Evolutionary conservation across 2,329 filamentous ascomycete species (phyloP).

Genomic region (Cordyceps sp.): DNA sequence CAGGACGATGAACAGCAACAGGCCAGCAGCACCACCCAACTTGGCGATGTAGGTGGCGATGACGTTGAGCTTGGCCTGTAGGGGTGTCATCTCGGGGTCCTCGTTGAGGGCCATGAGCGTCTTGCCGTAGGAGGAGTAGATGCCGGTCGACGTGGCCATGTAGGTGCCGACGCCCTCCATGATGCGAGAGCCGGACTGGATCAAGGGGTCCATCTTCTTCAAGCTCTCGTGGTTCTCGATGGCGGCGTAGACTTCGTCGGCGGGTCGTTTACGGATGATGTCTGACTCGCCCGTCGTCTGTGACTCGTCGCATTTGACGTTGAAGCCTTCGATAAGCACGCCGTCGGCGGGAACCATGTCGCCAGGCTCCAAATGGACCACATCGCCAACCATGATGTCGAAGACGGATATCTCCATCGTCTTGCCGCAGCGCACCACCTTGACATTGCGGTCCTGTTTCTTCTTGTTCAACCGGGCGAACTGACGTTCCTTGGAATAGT

Average conservation of each 20-base stretch:
- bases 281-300: slow-evolving; percentile 69
- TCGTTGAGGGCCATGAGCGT: slow-evolving; percentile 61
- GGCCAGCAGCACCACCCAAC: slow-evolving; percentile 58
- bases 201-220: slow-evolving; percentile 65
- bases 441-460: slow-evolving; percentile 60
- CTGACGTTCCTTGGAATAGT: slow-evolving; percentile 67
- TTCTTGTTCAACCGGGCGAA: slow-evolving; percentile 67
- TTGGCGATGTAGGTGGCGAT: slow-evolving; percentile 67
- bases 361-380: slow-evolving; percentile 57
- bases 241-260: slow-evolving; percentile 51
- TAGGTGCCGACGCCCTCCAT: slow-evolving; percentile 65
- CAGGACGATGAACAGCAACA: slow-evolving; percentile 68
- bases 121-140: slow-evolving; percentile 59
- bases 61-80: slow-evolving; percentile 60
- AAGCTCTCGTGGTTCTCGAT: slow-evolving; percentile 49
- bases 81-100: slow-evolving; percentile 56
- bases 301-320: slow-evolving; percentile 62
- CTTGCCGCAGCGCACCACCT: slow-evolving; percentile 54
- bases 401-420: slow-evolving; percentile 53
- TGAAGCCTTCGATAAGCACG: slow-evolving; percentile 54
- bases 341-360: slow-evolving; percentile 62
- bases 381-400: slow-evolving; percentile 53
- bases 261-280: slow-evolving; percentile 50
- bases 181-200: slow-evolving; percentile 69
- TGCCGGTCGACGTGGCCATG: slow-evolving; percentile 55